Conservation (phyloP, 139 green algal species). For the Zygnema cylindricum region DNA sequence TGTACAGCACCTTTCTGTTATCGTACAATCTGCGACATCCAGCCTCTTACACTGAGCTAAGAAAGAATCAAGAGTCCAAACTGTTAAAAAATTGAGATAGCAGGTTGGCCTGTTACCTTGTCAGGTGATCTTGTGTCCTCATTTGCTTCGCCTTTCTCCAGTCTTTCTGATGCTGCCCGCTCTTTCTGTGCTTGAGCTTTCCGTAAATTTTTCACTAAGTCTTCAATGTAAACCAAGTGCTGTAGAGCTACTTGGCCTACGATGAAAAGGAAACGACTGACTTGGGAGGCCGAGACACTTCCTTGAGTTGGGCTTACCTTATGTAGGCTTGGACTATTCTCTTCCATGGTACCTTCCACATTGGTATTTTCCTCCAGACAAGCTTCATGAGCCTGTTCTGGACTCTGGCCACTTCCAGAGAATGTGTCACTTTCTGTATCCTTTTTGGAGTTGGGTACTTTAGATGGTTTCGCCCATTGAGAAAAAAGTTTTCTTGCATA, state of each 20-base stretch:
- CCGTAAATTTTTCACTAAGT: constrained; percentile 70
- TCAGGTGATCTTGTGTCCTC: constrained; percentile 16
- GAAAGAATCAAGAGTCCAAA: not conserved
- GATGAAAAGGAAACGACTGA: constrained; percentile 79
- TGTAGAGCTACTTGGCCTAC: constrained; percentile 80
- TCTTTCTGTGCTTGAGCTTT: constrained; percentile 20
- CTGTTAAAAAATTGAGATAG: not conserved
- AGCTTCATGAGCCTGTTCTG: not conserved
- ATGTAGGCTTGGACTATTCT: not conserved
- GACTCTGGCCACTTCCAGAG: not conserved
- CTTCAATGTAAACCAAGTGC: constrained; percentile 82
- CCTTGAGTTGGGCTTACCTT: not conserved
- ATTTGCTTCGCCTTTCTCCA: not conserved
- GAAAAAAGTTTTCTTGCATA: constrained; percentile 22
- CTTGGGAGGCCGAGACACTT: not conserved
- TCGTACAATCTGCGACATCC: not conserved
- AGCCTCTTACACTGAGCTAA: not conserved
- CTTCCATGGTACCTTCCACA: not conserved
- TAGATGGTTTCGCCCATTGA: not conserved
- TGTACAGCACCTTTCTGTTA: not conserved
- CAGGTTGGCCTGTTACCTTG: not conserved
- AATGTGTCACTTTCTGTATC: not conserved
- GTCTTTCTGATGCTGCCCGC: constrained; percentile 3
- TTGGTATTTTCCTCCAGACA: not conserved
- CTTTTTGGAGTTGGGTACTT: not conserved